phyloP scores from a whole-genome alignment of 495 filamentous ascomycete species.

The Xylaria flabelliformis region DNA sequence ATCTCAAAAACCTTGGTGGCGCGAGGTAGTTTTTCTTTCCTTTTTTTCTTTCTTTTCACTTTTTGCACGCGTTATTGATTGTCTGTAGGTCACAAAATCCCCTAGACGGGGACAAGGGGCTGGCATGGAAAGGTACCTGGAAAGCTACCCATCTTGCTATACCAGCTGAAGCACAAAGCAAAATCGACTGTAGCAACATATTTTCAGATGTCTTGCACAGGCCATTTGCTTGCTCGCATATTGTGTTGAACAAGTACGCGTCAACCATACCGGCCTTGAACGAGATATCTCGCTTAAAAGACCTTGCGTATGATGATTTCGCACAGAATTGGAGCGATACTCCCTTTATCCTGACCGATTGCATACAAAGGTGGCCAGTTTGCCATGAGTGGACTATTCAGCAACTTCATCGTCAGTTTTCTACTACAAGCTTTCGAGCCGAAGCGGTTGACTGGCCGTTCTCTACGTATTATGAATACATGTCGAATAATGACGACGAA shows the following conservation, averaged over 20 bases:
- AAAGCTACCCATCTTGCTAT: conserved; percentile 76
- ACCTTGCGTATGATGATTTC: conserved; percentile 78
- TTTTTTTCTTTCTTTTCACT: too few relatives aligned
- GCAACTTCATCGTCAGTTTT: conserved; percentile 66
- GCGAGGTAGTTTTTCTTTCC: background rate
- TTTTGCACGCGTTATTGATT: background rate
- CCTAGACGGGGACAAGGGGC: conserved; percentile 34
- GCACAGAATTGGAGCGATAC: conserved; percentile 73
- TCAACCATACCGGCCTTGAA: conserved; percentile 75
- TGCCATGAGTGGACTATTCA: conserved; percentile 77
- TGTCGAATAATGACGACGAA: conserved; percentile 83
- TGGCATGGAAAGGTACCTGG: conserved; percentile 87
- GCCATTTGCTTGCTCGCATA: conserved; percentile 88
- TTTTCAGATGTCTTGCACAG: conserved; percentile 92
- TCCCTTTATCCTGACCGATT: conserved; percentile 87
- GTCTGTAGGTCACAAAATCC: conserved; percentile 26
- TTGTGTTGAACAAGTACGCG: conserved; percentile 67
- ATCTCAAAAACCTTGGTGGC: background rate
- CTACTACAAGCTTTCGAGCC: conserved; percentile 75
- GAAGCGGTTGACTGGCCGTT: conserved; percentile 95
- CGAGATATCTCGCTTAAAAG: conserved; percentile 69
- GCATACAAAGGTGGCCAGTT: conserved; percentile 84
- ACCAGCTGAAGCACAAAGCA: conserved; percentile 53
- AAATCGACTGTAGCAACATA: conserved; percentile 75
- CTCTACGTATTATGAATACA: conserved; percentile 79